Conservation (phyloP, 768 basidiomycete genomes). For the Rubroboletus satanas region DNA sequence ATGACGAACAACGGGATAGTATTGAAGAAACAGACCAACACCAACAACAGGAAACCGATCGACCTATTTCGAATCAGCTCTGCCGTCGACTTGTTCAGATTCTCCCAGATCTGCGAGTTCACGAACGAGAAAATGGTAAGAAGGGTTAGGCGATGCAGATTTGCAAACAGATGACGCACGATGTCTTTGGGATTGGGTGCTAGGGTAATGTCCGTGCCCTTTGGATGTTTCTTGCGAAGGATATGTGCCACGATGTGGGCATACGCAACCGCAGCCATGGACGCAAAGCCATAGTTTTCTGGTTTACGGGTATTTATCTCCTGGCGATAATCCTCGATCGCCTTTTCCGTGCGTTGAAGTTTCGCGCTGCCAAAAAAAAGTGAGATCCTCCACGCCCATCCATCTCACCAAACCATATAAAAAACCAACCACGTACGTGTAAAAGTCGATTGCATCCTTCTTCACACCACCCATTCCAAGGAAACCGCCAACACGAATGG, state of each 20-base stretch:
- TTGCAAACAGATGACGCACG: conserved; percentile 37
- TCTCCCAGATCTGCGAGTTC: conserved; percentile 73
- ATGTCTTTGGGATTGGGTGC: conserved; percentile 92
- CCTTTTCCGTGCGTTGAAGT: conserved; percentile 60
- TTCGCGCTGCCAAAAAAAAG: conserved; percentile 32
- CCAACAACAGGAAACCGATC: conserved; percentile 76
- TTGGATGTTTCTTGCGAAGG: conserved; percentile 63
- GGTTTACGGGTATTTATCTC: conserved; percentile 72
- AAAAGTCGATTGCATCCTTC: conserved; percentile 91
- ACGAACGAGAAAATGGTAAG: background rate
- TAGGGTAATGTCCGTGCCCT: conserved; percentile 64
- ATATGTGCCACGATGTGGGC: conserved; percentile 81
- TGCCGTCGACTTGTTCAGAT: conserved; percentile 70
- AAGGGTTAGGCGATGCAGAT: background rate
- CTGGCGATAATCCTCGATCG: conserved; percentile 68
- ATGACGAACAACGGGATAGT: conserved; percentile 89
- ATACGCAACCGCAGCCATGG: conserved; percentile 84
- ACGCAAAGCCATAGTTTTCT: conserved; percentile 90
- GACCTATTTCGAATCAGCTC: conserved; percentile 64
- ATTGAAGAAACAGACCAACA: conserved; percentile 87
- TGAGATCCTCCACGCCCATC: conserved; percentile 1
- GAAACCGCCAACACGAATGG: conserved; percentile 71
- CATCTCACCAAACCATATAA: background rate
- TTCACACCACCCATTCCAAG: conserved; percentile 80
- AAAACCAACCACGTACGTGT: conserved; percentile 57